Conservation (phyloP, 805 yeast species). For the Lachancea fermentati region DNA sequence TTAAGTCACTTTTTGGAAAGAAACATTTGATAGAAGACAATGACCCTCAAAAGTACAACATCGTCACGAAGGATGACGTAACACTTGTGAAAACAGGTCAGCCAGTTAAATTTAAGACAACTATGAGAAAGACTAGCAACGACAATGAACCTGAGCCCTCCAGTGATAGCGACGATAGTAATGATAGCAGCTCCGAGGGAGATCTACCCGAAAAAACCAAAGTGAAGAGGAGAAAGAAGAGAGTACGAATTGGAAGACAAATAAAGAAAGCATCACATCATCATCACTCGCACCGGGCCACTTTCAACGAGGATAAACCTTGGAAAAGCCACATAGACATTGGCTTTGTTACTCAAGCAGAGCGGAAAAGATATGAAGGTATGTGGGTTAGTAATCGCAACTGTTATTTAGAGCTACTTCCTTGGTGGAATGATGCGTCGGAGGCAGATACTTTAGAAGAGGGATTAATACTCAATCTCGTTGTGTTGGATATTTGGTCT, state of each 20-base stretch:
- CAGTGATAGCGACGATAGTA: constrained; percentile 5
- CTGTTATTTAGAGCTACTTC: constrained; percentile 40
- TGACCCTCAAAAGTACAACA: background rate
- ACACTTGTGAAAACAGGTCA: constrained; percentile 4
- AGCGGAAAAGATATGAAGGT: constrained; percentile 86
- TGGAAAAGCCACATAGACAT: constrained; percentile 82
- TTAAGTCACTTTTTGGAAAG: constrained; percentile 8
- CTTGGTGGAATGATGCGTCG: constrained; percentile 29
- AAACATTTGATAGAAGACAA: constrained; percentile 1
- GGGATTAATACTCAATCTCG: constrained; percentile 36
- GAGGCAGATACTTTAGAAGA: constrained; percentile 25
- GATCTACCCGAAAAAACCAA: background rate
- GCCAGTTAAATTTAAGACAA: constrained; percentile 20
- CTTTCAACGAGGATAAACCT: constrained; percentile 83
- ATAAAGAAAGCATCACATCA: constrained; percentile 7
- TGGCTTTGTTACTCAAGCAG: constrained; percentile 48
- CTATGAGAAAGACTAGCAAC: constrained; percentile 22
- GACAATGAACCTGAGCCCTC: constrained; percentile 5
- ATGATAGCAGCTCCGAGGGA: constrained; percentile 6
- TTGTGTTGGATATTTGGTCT: constrained; percentile 75
- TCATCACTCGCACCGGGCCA: constrained; percentile 22
- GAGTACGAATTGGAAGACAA: constrained; percentile 6
- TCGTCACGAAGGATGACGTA: background rate
- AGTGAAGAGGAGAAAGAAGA: constrained; percentile 6
- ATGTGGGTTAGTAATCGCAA: constrained; percentile 90